Base-by-base conservation (phyloP, 2,329 filamentous ascomycete species). In the Sporothrix humicola region DNA sequence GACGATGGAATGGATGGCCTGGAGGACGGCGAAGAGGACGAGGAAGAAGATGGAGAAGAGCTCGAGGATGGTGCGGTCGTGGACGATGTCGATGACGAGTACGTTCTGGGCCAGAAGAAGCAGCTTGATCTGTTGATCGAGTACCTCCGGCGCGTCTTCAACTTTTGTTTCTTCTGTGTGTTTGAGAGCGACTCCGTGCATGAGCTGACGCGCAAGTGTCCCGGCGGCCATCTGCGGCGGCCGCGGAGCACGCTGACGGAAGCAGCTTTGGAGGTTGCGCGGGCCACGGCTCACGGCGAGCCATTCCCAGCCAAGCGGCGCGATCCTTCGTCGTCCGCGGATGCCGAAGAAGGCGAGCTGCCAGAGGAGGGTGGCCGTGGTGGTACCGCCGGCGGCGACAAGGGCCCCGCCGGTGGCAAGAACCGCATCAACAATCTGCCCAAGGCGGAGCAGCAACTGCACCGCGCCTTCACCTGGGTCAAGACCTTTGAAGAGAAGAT, bases 131-230 rank as follows among this genome's bases (percentile, higher is more conserved):
- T 99, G 50, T 87, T 97, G 81, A 96, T 98, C 71, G 96, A 99
- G 83, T 99, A 99, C 81, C 87, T 99, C 74, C 94, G 96, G 71
- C 91, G 96, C 17, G 96, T 99, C 71, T 97, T 97, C 87, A 98
- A 96, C 83, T 98, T 99, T 84, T 99, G 96, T 85, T 98, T 99
- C 86, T 99, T 98, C 85, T 99, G 96, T 81, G 97, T 99, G 5
- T 98, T 99, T 78, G 96, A 99, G 83, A 96, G 94, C 79, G 96
- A 99, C 82, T 98, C 95, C 0, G 91, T 98, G 26, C 96, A 99
- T 79, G 96, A 99, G 83, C 86, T 99, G 77, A 95, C 93, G 56
- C 91, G 96, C 74, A 98, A 99, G 83, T 99, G 96, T 78, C 94
- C 96, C 37, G 96, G 96, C 58, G 96, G 96, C n/a, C 96, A 99